Conservation (phyloP, 345 rosid species). For the Bruguiera parviflora region DNA sequence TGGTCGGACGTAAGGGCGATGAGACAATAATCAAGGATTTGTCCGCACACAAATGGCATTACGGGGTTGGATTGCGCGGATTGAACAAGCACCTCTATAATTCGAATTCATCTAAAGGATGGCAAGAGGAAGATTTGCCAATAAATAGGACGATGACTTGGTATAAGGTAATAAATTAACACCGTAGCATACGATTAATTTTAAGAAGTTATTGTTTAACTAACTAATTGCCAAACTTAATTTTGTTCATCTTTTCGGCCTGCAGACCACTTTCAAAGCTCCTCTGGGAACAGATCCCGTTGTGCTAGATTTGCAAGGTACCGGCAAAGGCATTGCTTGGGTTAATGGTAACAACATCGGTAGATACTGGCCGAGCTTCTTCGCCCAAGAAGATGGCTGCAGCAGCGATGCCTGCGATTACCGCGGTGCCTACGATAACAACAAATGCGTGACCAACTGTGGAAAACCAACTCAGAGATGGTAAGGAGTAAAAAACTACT, state of each 20-base stretch:
- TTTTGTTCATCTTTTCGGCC: too few species aligned
- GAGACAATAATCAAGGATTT: conserved; percentile 17
- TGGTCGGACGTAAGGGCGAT: conserved; percentile 15
- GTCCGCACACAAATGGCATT: conserved; percentile 8
- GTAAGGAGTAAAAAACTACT: background rate
- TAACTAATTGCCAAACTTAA: too few species aligned
- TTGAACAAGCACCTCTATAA: background rate
- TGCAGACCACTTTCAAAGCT: conserved; percentile 12
- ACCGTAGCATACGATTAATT: background rate
- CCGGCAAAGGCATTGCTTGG: conserved; percentile 23
- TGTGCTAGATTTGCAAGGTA: conserved; percentile 16
- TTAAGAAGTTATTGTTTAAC: background rate
- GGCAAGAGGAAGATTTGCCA: background rate
- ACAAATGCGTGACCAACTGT: conserved; percentile 8
- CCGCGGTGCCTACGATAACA: background rate
- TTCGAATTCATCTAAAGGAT: background rate
- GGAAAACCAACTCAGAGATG: conserved; percentile 16
- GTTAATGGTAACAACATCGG: conserved; percentile 15
- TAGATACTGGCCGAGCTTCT: conserved; percentile 4
- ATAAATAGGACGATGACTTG: conserved; percentile 12
- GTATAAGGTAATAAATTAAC: conserved; percentile 15
- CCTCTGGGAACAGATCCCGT: conserved; percentile 21
- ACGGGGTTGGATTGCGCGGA: conserved; percentile 10
- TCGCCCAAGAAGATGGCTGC: conserved; percentile 4
- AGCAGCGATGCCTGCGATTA: conserved; percentile 3